Evolutionary conservation across 176 grass and related monocot genomes (phyloP).

Genomic region (Carex littledalei): DNA sequence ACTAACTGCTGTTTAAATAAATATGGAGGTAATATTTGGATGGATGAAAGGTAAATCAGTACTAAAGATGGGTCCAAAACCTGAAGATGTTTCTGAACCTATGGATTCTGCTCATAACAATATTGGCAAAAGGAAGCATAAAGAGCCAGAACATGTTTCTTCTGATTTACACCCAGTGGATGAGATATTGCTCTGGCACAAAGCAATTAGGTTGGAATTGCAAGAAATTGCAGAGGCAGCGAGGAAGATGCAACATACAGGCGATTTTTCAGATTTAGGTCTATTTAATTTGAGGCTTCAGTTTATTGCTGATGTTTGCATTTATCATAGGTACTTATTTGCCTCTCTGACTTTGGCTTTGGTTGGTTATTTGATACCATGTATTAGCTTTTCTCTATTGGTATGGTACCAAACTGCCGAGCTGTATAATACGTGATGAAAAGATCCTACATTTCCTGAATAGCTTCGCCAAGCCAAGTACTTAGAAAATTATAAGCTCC

Average conservation of each 20-base stretch:
- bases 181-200: conserved; percentile 90
- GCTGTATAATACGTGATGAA: neutral
- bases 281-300: conserved; percentile 56
- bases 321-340: conserved; percentile 65
- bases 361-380: neutral
- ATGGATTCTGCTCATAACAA: conserved; percentile 30
- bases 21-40: conserved; percentile 62
- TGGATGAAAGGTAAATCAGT: conserved; percentile 55
- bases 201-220: conserved; percentile 68
- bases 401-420: neutral
- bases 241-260: conserved; percentile 51
- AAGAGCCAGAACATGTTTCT: conserved; percentile 27
- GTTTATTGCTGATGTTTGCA: conserved; percentile 83
- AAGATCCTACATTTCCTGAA: neutral
- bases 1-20: conserved; percentile 22
- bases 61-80: conserved; percentile 16
- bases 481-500: neutral
- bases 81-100: conserved; percentile 16
- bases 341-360: neutral
- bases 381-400: neutral
- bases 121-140: conserved; percentile 51
- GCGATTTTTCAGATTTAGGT: conserved; percentile 63
- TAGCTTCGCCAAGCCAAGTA: neutral
- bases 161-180: conserved; percentile 63
- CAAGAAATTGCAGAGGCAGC: conserved; percentile 55